Conservation (phyloP, 805 yeast genomes). For the Saccharomyces jurei region DNA sequence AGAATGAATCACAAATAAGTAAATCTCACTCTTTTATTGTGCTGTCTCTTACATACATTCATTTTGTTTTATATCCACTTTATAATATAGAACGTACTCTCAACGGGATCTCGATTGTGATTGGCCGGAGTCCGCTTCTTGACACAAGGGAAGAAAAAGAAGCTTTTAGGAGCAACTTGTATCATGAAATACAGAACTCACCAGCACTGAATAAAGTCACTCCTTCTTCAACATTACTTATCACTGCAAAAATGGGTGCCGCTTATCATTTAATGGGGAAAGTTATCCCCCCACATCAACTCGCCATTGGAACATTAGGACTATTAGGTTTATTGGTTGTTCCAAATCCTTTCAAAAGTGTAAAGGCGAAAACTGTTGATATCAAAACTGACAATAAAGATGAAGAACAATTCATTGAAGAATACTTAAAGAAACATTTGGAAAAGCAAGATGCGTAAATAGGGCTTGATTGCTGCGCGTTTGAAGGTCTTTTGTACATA, state of each 20-base stretch:
- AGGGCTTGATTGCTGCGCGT: neutral
- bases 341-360: conserved; percentile 61
- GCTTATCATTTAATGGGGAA: conserved; percentile 81
- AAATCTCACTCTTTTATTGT: neutral
- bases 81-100: neutral
- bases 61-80: neutral
- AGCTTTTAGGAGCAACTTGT: neutral
- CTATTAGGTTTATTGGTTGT: conserved; percentile 51
- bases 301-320: conserved; percentile 76
- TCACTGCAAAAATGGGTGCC: conserved; percentile 53
- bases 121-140: neutral
- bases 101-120: neutral
- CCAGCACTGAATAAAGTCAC: neutral
- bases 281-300: conserved; percentile 73
- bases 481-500: neutral
- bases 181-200: neutral
- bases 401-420: conserved; percentile 79
- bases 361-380: conserved; percentile 54
- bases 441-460: conserved; percentile 8
- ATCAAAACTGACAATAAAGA: conserved; percentile 75
- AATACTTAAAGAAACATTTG: conserved; percentile 46
- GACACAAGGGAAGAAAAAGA: neutral
- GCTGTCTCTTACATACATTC: neutral
- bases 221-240: neutral
- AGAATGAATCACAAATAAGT: conserved; percentile 33